Evolutionary conservation across 352 stramenopile genomes (phyloP).

Genomic region (Pythium periplocum): DNA sequence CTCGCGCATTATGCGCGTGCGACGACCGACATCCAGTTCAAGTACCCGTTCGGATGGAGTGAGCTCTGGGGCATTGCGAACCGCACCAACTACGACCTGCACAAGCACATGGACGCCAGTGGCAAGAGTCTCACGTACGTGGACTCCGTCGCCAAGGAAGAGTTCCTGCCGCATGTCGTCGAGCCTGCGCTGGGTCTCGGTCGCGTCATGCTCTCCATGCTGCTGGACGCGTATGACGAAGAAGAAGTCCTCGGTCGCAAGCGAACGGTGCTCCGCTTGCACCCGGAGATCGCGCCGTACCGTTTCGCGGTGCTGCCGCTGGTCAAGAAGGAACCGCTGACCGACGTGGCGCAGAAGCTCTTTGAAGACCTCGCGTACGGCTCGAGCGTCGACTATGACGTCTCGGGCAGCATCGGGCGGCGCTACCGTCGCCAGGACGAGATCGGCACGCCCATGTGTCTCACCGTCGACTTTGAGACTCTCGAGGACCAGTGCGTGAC

Average conservation of each 20-base stretch:
- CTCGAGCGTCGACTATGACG: conserved; percentile 91
- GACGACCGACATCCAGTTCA: conserved; percentile 97
- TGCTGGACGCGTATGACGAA: conserved; percentile 94
- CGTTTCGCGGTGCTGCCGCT: conserved; percentile 91
- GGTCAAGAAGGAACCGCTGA: conserved; percentile 93
- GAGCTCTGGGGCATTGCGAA: conserved; percentile 97
- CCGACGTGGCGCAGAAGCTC: conserved; percentile 86
- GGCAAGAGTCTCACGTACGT: conserved; percentile 86
- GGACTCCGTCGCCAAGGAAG: conserved; percentile 56
- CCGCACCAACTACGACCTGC: conserved; percentile 95
- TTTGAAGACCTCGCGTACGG: conserved; percentile 86
- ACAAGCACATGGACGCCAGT: conserved; percentile 91
- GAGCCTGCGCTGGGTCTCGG: conserved; percentile 89
- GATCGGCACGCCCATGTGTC: conserved; percentile 95
- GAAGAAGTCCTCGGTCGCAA: conserved; percentile 87
- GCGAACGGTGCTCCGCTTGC: conserved; percentile 88
- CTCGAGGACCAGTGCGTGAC: conserved; percentile 95
- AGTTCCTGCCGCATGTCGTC: conserved; percentile 95
- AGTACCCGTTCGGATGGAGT: conserved; percentile 95
- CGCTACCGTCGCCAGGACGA: conserved; percentile 96
- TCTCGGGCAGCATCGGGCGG: conserved; percentile 81
- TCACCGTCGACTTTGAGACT: conserved; percentile 98
- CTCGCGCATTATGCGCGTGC: conserved; percentile 96
- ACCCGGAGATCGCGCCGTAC: conserved; percentile 93
- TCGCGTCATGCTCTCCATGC: conserved; percentile 91